phyloP scores from a whole-genome alignment of 2,329 filamentous ascomycete species.

The Mycogone perniciosa region DNA sequence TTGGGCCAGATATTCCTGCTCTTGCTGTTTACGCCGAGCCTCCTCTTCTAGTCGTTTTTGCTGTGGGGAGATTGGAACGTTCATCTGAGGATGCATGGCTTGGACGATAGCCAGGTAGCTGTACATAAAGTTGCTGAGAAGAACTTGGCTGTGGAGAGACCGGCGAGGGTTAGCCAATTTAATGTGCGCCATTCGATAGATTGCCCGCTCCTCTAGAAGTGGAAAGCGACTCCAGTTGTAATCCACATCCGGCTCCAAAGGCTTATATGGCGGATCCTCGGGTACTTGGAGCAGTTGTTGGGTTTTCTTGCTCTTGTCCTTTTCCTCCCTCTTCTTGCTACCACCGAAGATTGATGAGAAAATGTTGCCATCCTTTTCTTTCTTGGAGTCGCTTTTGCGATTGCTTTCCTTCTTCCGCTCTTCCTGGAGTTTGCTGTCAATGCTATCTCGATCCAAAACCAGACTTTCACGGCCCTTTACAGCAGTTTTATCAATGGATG shows the following conservation, averaged over 20 bases:
- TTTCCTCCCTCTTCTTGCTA: conserved; percentile 78
- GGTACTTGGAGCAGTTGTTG: conserved; percentile 67
- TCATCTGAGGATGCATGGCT: conserved; percentile 95
- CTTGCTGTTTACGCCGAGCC: conserved; percentile 42
- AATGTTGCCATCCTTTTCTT: conserved; percentile 88
- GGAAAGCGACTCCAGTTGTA: conserved; percentile 96
- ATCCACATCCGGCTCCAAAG: conserved; percentile 79
- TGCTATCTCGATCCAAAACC: conserved; percentile 69
- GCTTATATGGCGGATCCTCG: conserved; percentile 67
- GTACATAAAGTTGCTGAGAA: conserved; percentile 99
- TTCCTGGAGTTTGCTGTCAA: conserved; percentile 67
- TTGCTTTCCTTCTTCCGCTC: conserved; percentile 75
- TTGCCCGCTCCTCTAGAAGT: conserved; percentile 90
- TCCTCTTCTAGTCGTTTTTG: conserved; percentile 57
- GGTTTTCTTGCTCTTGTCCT: conserved; percentile 69
- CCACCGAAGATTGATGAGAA: conserved; percentile 91
- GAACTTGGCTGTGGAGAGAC: conserved; percentile 85
- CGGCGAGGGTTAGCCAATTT: conserved; percentile 96
- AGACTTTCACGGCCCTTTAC: conserved; percentile 73
- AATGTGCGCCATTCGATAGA: conserved; percentile 98
- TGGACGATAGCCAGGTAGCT: conserved; percentile 97
- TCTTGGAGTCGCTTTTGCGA: conserved; percentile 73
- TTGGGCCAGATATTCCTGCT: conserved; percentile 43
- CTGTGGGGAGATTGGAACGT: conserved; percentile 78
- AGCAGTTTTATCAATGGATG: conserved; percentile 67